Percentiles rank a stretch among this genome's conserved stretches.
phyloP scores from a whole-genome alignment of 352 stramenopile species.

The Pythium aristosporum region DNA sequence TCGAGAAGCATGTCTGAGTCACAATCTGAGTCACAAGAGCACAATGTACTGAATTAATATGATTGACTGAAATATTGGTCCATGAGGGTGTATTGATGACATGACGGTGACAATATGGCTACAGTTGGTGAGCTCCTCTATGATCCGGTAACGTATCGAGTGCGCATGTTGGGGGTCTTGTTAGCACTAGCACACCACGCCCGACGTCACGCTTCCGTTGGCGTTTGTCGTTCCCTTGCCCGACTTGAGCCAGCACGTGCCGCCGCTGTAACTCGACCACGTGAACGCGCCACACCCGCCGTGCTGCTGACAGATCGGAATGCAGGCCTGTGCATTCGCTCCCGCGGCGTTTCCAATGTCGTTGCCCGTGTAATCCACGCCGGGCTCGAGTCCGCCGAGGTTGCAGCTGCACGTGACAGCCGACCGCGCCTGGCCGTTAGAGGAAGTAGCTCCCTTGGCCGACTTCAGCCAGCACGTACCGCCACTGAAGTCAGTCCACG shows the following conservation, averaged over 20 bases:
- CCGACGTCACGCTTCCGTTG: conserved; percentile 16
- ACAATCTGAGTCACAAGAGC: too few relatives aligned
- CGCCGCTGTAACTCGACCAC: conserved; percentile 21
- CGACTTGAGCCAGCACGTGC: conserved; percentile 33
- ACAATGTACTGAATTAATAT: too few relatives aligned
- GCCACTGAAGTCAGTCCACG: too few relatives aligned
- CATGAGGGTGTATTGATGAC: too few relatives aligned
- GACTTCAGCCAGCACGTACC: too few relatives aligned
- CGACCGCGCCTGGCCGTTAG: background rate
- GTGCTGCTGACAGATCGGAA: conserved; percentile 5
- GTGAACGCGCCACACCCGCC: conserved; percentile 21
- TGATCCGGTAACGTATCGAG: too few relatives aligned
- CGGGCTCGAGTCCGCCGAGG: conserved; percentile 3
- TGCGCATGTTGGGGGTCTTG: too few relatives aligned
- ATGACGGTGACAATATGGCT: too few relatives aligned
- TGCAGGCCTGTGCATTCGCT: conserved; percentile 3
- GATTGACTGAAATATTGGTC: too few relatives aligned
- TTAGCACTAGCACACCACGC: conserved; percentile 8
- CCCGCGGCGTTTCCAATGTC: conserved; percentile 8
- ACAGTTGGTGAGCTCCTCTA: too few relatives aligned
- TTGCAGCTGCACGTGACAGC: conserved; percentile 3
- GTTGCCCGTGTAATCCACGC: conserved; percentile 12
- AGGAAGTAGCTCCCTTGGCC: too few relatives aligned
- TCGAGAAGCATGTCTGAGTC: conserved; percentile 1
- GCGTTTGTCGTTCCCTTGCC: background rate